Base-by-base conservation (phyloP, 306 rosid species). In the Glycyrrhiza uralensis region DNA sequence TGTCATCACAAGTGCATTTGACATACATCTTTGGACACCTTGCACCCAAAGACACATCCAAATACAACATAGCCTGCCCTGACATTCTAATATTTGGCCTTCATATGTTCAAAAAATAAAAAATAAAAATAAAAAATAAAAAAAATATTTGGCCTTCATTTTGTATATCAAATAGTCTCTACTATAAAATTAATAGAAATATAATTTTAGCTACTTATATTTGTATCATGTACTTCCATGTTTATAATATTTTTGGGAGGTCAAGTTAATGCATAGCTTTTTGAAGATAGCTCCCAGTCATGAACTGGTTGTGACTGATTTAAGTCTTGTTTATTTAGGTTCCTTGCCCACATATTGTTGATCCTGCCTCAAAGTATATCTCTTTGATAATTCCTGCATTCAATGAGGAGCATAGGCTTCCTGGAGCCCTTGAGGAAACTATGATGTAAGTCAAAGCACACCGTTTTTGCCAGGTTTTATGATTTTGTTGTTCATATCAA, bases 401-500 rank as follows among this genome's bases (percentile, higher is more conserved):
- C 80, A 93, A 91, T 66, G 97, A 91, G 74, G 94, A 93, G 80
- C 85, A 74, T 38, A 87, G 98, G 75, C 97, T 93, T 77, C 96
- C 97, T 12, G 82, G 83, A 42, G 97, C 98, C 12, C 92, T 93
- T 60, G 91, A 89, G 30, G 98, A 93, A 80, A 86, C 90, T 20
- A 71, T 93, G 88, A 82, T 80, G 98, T 93, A 86, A 81, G 96
- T 84, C 56, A 49, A 47, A 66, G 52, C 26, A 29, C 29, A 46
- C 11, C 6, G 3, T 36, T 74, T 39, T 69, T 19, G 10, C 64
- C 66, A 20, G 33, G 44, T 42, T 42, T 57, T 46, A 39, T 44
- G 30, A n/a, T 33, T 59, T 50, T 35, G 12, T 26, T 66, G 58
- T 59, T 81, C 12, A 57, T 58, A 72, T 50, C 15, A 57, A 75